Evolutionary conservation across 2,329 filamentous ascomycete species (phyloP), one percentile per base, ranked within the genome.

Genomic region (Magnaporthiopsis rhizophila): DNA sequence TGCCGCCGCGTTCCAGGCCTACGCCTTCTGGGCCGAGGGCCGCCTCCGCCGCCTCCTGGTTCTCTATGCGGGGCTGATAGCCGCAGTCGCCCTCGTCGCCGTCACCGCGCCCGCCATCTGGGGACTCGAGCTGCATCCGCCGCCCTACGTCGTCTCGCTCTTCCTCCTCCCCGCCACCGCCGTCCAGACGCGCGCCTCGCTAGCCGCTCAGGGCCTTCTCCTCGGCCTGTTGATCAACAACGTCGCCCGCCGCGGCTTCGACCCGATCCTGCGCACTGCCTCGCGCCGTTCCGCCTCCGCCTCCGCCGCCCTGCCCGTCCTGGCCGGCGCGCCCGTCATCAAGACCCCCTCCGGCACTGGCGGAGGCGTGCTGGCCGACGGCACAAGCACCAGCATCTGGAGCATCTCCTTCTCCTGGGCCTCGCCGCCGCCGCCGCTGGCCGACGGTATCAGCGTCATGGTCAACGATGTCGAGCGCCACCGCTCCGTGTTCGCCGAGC

Each of bases 191-290:
- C 81, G 90, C 0, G 85, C 88, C 0, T 84, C 83, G 9, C 76
- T 92, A 7, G 72, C 90, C 8, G 91, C 89, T 68, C 89, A 92
- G 72, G 90, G 90, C 3, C 74, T 92, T 21, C 79, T 92, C 0
- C 76, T 92, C 9, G 90, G 90, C 1, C 78, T 92, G 0, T 92
- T 92, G 72, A 84, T 92, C 74, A 91, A 92, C 69, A 89, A 89
- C n/a, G 81, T 89, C 62, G 89, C 89, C 3, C 79, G 89, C 21
- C 92, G 89, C 89, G 89, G 89, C 0, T 92, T 91, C 71, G 89
- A 86, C 64, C 82, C 83, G 8, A 86, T 92, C 59, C 80, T 92
- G 8, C 81, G 78, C 1, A 67, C 80, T 0, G 71, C 88, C 2
- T 86, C 72, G 65, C 75, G 63, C 26, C 61, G 57, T 1, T 72